Evolutionary conservation across 75 land plant genomes (phyloP), one percentile per base, ranked within the genome.

Genomic region (Pinus tabuliformis): DNA sequence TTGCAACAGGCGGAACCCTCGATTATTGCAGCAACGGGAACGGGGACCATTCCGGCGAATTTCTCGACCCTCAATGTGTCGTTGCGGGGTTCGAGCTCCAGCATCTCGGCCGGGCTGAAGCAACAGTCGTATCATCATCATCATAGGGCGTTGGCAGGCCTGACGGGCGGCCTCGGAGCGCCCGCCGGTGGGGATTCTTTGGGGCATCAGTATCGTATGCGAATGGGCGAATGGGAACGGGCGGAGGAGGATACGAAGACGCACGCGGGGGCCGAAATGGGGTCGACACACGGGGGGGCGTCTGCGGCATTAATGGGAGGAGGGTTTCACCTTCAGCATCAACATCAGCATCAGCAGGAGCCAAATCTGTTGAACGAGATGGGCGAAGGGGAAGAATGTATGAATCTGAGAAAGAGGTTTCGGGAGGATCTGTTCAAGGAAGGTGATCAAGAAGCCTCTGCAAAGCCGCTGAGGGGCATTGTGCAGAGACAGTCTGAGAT

Each of bases 1-100:
- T 82, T 95, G n/a, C 92, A 88, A 54, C 97, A 93, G 57, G 93
- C 97, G 20, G 98, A 93, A 83, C 90, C 90, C 36, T 80, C 94
- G 26, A 93, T 95, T 59, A 86, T 91, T 39, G 91, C 62, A 4
- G 94, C 98, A 45, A 95, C 98, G 0, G 98, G 98, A 2, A 89
- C 96, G 16, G 98, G 96, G 24, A 95, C 98, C 21, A 91, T 92
- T 9, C 96, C 98, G 22, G 98, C 98, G 28, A 80, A 73, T 57
- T 88, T 86, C 81, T 83, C 90, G 56, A 73, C 83, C 15, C 54
- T 61, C 15, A 64, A 75, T 58, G 76, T 59, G 36, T 81, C 81
- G 57, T 20, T 85, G 85, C 68, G 80, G 76, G 22, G 52, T 5
- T 33, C 76, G 39, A 39, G 77, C 20, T 61, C 76, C 18, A 15